Base-by-base conservation (phyloP, 768 basidiomycete genomes). In the Leccinum disarticulatum region DNA sequence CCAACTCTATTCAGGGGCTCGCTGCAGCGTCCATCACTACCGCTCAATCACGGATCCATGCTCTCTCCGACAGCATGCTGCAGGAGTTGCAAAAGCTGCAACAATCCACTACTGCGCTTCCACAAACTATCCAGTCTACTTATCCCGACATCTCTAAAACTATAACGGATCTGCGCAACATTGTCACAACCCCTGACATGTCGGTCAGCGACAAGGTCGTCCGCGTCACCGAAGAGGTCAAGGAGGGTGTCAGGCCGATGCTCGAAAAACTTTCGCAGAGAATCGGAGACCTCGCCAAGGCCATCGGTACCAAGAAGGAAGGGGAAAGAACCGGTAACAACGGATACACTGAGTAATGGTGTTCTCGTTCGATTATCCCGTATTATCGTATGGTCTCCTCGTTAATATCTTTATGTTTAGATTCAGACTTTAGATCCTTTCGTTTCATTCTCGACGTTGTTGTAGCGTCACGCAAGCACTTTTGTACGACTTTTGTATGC, bases 51-150 rank as follows among this genome's bases (percentile, higher is more conserved):
- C 83, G 80, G 60, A 80, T 90, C 46, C 80, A 86, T 65, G 61
- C 76, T 3, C 81, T 90, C 38, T 86, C 87, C 38, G 83, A 88
- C 61, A 82, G 74, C 55, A 86, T 92, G 85, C 73, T 90, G 52
- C 52, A 67, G 28, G 87, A 91, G 64, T 79, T 93, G 52, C 81
- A 85, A 64, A 87, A 83, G 62, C 77, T 92, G 50, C 83, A 89
- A 68, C 67, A 80, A 9, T 84, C 87, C 13, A 83, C 86, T 30
- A 69, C 80, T 14, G 77, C 81, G 43, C 77, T 89, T 10, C 87
- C 86, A 43, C 75, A 83, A 0, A 82, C 85, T 19, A 76, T 90
- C 61, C 82, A 87, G 52, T 79, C 85, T 30, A 77, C 82, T 13
- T 86, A 84, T 59, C 73, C 79, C 13, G 84, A 86, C 31, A 69